These are phyloP conservation scores for Nicotiana knightiana DNA, from an alignment of 257 asterid genomes.

Conservation along the genomic window DNA sequence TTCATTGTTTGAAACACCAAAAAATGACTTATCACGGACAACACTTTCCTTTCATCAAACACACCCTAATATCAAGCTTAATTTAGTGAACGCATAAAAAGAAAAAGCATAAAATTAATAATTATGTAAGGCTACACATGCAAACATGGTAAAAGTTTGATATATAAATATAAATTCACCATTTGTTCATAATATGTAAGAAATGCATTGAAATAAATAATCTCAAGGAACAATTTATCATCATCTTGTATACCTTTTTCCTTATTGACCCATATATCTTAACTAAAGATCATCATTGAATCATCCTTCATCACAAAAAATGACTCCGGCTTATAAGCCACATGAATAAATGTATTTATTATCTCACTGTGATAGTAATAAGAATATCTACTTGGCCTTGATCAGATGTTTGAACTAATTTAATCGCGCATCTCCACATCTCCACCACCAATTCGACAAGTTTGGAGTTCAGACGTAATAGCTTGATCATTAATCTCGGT, in stretches of 20 bases:
- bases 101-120: too few relatives aligned
- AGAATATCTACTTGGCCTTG: background rate
- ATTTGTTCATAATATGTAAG: background rate
- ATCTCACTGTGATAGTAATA: background rate
- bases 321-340: background rate
- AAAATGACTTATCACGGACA: too few relatives aligned
- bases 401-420: background rate
- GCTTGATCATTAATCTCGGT: background rate
- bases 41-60: too few relatives aligned
- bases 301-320: too few relatives aligned
- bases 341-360: background rate
- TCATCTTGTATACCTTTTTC: too few relatives aligned
- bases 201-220: background rate
- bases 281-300: background rate
- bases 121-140: background rate
- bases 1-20: too few relatives aligned
- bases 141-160: background rate
- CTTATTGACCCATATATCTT: too few relatives aligned
- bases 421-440: background rate
- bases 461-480: background rate
- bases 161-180: background rate
- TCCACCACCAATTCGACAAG: background rate
- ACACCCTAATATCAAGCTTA: too few relatives aligned
- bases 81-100: too few relatives aligned
- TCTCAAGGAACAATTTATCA: too few relatives aligned